Percentiles rank a stretch among this genome's conserved stretches.
Conservation (phyloP, 2,329 filamentous ascomycete genomes). For the Fusarium torulosum region DNA sequence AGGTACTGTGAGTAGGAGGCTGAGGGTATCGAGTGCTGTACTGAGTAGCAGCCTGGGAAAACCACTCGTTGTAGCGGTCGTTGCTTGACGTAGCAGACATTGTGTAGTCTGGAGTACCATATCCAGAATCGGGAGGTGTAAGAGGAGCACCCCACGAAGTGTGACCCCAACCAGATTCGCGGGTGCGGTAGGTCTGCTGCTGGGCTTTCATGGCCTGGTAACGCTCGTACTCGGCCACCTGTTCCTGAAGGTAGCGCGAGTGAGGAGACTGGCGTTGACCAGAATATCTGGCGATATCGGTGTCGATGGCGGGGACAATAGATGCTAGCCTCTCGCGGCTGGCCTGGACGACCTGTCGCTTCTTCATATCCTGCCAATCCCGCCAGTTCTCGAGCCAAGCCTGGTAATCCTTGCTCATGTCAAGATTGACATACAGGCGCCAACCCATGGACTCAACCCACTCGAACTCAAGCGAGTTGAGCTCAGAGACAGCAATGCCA, state of each 20-base stretch:
- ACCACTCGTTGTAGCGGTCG: slow-evolving; percentile 70
- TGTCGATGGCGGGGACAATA: slow-evolving; percentile 63
- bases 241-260: slow-evolving; percentile 66
- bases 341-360: slow-evolving; percentile 62
- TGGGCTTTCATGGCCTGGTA: slow-evolving; percentile 61
- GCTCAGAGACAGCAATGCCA: slow-evolving; percentile 84
- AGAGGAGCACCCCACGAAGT: slow-evolving; percentile 64
- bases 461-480: slow-evolving; percentile 88
- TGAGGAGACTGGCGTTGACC: slow-evolving; percentile 54
- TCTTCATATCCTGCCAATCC: slow-evolving; percentile 68
- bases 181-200: slow-evolving; percentile 57
- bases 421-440: slow-evolving; percentile 87
- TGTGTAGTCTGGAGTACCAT: slow-evolving; percentile 70
- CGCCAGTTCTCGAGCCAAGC: slow-evolving; percentile 73
- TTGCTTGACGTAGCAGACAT: slow-evolving; percentile 68
- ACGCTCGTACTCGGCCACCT: slow-evolving; percentile 66
- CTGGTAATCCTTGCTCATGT: slow-evolving; percentile 78
- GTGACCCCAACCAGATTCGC: slow-evolving; percentile 60
- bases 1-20: slow-evolving; percentile 56
- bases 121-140: slow-evolving; percentile 72
- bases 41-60: slow-evolving; percentile 59
- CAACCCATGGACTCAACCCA: slow-evolving; percentile 88
- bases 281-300: slow-evolving; percentile 56
- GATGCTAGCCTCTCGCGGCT: slow-evolving; percentile 64
- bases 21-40: slow-evolving; percentile 62